These are phyloP conservation scores for Hortiboletus flavorubellus DNA, from an alignment of 768 basidiomycete species.

Conservation along the genomic window DNA sequence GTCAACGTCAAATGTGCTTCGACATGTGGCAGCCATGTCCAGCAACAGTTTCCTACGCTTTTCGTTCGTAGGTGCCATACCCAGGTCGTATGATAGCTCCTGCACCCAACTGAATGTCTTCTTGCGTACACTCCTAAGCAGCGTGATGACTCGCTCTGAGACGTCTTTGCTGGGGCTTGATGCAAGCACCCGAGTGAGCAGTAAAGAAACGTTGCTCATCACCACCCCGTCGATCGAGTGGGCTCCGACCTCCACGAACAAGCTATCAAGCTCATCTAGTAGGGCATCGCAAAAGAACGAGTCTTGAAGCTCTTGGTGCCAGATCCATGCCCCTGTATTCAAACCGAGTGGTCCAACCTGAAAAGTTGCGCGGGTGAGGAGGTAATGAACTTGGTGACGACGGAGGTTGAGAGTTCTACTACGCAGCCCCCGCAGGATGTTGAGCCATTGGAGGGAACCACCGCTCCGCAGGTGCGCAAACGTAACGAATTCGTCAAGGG, in stretches of 20 bases:
- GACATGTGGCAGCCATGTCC: background rate
- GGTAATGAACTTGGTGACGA: background rate
- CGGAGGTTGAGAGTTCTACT: background rate
- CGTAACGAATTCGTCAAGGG: background rate
- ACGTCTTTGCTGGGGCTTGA: background rate
- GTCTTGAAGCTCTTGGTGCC: background rate
- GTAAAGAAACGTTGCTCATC: background rate
- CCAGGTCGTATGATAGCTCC: background rate
- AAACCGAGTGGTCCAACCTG: conserved; percentile 22
- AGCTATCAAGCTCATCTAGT: background rate
- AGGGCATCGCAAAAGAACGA: background rate
- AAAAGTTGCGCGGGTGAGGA: background rate
- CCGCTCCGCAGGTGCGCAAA: background rate
- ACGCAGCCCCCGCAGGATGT: background rate
- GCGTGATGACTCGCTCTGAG: background rate
- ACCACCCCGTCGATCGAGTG: background rate
- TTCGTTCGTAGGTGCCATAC: background rate
- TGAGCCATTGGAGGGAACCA: background rate
- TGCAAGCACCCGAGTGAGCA: background rate
- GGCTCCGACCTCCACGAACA: background rate
- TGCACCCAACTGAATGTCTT: background rate
- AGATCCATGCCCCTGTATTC: background rate
- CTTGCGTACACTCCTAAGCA: background rate
- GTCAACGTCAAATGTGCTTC: background rate
- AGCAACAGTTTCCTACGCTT: background rate